A percentile compares a stretch with the other conserved stretches of the same genome.
phyloP scores from a whole-genome alignment of 2,329 filamentous ascomycete genomes.

The Raffaelea albimanens region DNA sequence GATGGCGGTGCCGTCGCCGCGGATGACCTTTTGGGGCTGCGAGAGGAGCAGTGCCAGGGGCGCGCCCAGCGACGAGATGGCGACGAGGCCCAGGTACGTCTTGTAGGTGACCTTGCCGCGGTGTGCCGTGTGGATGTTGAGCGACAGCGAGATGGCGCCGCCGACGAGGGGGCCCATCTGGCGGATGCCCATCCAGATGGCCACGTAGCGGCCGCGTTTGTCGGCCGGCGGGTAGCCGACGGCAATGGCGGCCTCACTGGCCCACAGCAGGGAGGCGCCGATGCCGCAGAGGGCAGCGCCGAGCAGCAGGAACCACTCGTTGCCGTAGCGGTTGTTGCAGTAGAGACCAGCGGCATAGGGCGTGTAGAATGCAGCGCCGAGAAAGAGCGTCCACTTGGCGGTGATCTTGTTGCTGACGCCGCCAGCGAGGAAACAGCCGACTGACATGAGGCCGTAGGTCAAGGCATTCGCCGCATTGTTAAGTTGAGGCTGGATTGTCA shows the following conservation, averaged over 20 bases:
- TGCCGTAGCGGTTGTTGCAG: conserved; percentile 1
- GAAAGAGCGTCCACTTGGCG: background rate
- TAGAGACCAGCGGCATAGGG: conserved; percentile 3
- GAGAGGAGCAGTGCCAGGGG: background rate
- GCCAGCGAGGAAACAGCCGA: conserved; percentile 1
- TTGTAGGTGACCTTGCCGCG: background rate
- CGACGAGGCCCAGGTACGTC: conserved; percentile 1
- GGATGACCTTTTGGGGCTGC: background rate
- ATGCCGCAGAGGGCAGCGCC: conserved; percentile 1
- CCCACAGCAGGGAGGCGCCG: conserved; percentile 1
- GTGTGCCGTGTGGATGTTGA: background rate
- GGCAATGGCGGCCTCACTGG: conserved; percentile 1
- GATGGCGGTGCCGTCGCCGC: background rate
- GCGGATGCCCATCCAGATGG: conserved; percentile 2
- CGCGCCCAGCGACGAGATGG: background rate
- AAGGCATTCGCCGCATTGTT: conserved; percentile 1
- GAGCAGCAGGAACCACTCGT: conserved; percentile 3
- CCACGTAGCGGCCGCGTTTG: background rate
- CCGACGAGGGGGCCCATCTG: conserved; percentile 2
- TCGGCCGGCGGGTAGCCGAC: conserved; percentile 1
- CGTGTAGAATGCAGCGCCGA: conserved; percentile 1
- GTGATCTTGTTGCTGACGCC: conserved; percentile 3
- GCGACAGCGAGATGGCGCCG: background rate
- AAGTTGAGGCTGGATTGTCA: background rate
- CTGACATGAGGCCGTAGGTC: conserved; percentile 3